Percentiles rank a stretch among this genome's conserved stretches.
phyloP scores from a whole-genome alignment of 2,329 filamentous ascomycete species.

The Ophiostoma ulmi region DNA sequence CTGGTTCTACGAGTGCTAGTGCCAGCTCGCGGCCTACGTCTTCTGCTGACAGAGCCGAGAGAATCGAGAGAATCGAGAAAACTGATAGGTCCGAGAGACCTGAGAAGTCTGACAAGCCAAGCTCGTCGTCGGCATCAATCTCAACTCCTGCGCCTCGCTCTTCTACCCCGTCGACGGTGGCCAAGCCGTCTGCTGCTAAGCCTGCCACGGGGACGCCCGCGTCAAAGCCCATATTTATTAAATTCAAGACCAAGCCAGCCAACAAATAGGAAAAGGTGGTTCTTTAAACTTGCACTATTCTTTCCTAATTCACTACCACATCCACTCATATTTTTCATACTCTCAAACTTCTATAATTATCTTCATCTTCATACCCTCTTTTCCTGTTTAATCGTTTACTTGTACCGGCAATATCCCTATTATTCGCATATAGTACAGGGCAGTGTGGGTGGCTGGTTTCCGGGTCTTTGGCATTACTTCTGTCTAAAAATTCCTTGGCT shows the following conservation, averaged over 20 bases:
- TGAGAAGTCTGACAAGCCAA: not conserved
- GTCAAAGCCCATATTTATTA: slow-evolving; percentile 26
- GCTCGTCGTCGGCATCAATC: not conserved
- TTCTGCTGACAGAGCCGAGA: not conserved
- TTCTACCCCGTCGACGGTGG: not conserved
- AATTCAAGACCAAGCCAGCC: slow-evolving; percentile 28
- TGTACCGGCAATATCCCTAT: not conserved
- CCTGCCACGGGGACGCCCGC: slow-evolving; percentile 11
- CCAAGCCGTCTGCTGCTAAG: not conserved
- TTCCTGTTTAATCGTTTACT: not conserved
- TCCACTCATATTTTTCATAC: not conserved
- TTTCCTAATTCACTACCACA: not conserved
- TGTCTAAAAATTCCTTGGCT: not conserved
- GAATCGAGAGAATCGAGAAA: not conserved
- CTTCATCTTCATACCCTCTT: not conserved
- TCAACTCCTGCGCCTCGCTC: not conserved
- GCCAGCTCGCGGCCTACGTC: not conserved
- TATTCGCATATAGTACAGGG: not conserved
- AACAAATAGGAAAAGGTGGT: not conserved
- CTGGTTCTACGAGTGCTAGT: slow-evolving; percentile 11
- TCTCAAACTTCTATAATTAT: not conserved
- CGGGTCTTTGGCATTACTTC: not conserved
- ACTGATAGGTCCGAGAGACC: not conserved
- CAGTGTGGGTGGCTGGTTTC: not conserved
- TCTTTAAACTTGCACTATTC: not conserved